These are phyloP conservation scores for Kwoniella europaea DNA, from an alignment of 768 basidiomycete genomes.

Conservation along the genomic window DNA sequence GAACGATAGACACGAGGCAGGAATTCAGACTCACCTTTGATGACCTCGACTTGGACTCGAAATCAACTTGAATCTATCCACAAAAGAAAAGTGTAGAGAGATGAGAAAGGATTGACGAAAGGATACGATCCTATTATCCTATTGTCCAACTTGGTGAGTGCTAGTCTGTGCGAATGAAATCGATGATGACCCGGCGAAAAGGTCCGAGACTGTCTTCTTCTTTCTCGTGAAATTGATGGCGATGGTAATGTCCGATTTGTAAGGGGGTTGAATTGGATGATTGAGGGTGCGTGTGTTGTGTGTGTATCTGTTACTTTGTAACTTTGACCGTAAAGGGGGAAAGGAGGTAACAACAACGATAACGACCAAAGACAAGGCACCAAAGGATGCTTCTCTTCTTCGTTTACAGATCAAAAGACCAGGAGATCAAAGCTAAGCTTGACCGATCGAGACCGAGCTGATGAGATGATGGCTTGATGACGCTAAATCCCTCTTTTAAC, in stretches of 20 bases:
- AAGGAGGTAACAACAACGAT: neutral
- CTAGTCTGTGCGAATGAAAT: neutral
- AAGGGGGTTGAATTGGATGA: too few species aligned
- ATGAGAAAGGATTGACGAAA: neutral
- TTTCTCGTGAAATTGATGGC: neutral
- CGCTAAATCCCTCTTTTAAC: neutral
- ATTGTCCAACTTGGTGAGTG: neutral
- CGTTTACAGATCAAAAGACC: neutral
- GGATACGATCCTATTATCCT: neutral
- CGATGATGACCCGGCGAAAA: neutral
- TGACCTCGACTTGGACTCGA: slow-evolving; percentile 7
- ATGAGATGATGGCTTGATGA: neutral
- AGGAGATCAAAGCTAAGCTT: neutral
- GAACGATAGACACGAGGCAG: neutral
- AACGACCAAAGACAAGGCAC: neutral
- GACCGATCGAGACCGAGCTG: neutral
- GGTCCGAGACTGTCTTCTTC: neutral
- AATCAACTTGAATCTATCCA: neutral
- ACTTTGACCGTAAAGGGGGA: neutral
- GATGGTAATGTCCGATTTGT: neutral
- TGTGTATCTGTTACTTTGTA: neutral
- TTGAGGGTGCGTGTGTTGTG: neutral
- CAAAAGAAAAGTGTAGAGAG: neutral
- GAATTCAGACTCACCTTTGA: neutral
- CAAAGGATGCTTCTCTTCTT: neutral